These are phyloP conservation scores for Epichloe sibirici DNA, from an alignment of 2,329 filamentous ascomycete genomes.

Conservation along the genomic window DNA sequence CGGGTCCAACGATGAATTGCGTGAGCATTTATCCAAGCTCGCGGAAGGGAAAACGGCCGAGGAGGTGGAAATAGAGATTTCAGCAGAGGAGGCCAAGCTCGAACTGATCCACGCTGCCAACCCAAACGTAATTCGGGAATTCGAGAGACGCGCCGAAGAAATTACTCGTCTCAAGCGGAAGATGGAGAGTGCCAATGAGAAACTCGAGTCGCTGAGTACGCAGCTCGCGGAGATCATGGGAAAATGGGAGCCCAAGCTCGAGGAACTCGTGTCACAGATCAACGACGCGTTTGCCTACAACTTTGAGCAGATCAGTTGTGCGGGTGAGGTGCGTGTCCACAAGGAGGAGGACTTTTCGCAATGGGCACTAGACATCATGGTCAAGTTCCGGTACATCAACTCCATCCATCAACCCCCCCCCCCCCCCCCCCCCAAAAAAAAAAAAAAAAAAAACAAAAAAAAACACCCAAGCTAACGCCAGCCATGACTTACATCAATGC, in stretches of 20 bases:
- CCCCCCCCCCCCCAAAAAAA: too few relatives aligned
- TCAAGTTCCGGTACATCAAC: slow-evolving; percentile 70
- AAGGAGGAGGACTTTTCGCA: slow-evolving; percentile 90
- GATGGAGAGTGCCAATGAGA: slow-evolving; percentile 41
- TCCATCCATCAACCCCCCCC: background rate
- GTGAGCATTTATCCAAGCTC: slow-evolving; percentile 30
- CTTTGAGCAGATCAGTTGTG: slow-evolving; percentile 87
- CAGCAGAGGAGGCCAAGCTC: slow-evolving; percentile 60
- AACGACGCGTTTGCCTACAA: slow-evolving; percentile 87
- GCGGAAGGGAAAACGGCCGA: slow-evolving; percentile 41
- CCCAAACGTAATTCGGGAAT: slow-evolving; percentile 63
- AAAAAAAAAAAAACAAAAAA: background rate
- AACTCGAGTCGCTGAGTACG: slow-evolving; percentile 40
- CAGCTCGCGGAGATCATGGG: slow-evolving; percentile 55
- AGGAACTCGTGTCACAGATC: slow-evolving; percentile 66
- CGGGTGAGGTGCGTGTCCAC: slow-evolving; percentile 76
- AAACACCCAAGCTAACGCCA: background rate
- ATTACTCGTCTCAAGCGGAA: slow-evolving; percentile 52
- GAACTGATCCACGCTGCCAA: slow-evolving; percentile 72
- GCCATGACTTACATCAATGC: background rate
- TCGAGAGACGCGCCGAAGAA: slow-evolving; percentile 55
- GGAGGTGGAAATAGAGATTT: slow-evolving; percentile 60
- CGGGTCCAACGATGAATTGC: slow-evolving; percentile 24
- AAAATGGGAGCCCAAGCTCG: slow-evolving; percentile 75
- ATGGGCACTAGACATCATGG: slow-evolving; percentile 88